phyloP scores from a whole-genome alignment of 352 stramenopile species.

The Phytophthora tentaculata region DNA sequence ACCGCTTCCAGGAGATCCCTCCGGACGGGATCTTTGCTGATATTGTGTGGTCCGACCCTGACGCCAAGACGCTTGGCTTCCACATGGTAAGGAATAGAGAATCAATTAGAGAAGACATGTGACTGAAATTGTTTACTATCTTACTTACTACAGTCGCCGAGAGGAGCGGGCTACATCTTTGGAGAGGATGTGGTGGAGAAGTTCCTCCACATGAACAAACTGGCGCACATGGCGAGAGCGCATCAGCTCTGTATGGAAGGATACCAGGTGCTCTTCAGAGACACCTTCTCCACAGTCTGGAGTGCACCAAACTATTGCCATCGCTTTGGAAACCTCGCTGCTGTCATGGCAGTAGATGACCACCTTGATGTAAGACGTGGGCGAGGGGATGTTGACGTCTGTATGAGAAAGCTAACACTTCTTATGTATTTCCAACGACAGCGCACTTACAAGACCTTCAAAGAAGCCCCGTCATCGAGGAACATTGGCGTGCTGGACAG shows the following conservation, averaged over 20 bases:
- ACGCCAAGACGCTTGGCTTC: slow-evolving; percentile 86
- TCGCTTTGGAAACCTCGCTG: slow-evolving; percentile 77
- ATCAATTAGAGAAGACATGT: slow-evolving; percentile 46
- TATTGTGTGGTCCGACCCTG: slow-evolving; percentile 87
- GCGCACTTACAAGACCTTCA: slow-evolving; percentile 89
- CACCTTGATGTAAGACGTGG: slow-evolving; percentile 49
- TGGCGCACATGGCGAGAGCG: slow-evolving; percentile 79
- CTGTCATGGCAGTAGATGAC: slow-evolving; percentile 76
- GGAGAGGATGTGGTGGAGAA: slow-evolving; percentile 85
- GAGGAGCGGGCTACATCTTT: slow-evolving; percentile 89
- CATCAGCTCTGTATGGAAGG: slow-evolving; percentile 90
- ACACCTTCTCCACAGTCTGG: slow-evolving; percentile 86
- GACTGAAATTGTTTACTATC: slow-evolving; percentile 39
- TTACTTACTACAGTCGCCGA: slow-evolving; percentile 50
- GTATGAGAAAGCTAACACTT: not conserved
- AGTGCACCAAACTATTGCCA: slow-evolving; percentile 91
- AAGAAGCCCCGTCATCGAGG: slow-evolving; percentile 72
- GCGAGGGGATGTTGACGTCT: not conserved
- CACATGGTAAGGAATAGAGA: slow-evolving; percentile 52
- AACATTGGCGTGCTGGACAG: slow-evolving; percentile 75
- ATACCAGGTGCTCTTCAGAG: slow-evolving; percentile 78
- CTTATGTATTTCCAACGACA: slow-evolving; percentile 23
- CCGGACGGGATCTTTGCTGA: slow-evolving; percentile 81
- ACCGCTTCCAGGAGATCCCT: slow-evolving; percentile 84
- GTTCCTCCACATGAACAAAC: slow-evolving; percentile 84